These are phyloP conservation scores for Daldinia decipiens DNA, from an alignment of 495 filamentous ascomycete genomes.

Conservation along the genomic window DNA sequence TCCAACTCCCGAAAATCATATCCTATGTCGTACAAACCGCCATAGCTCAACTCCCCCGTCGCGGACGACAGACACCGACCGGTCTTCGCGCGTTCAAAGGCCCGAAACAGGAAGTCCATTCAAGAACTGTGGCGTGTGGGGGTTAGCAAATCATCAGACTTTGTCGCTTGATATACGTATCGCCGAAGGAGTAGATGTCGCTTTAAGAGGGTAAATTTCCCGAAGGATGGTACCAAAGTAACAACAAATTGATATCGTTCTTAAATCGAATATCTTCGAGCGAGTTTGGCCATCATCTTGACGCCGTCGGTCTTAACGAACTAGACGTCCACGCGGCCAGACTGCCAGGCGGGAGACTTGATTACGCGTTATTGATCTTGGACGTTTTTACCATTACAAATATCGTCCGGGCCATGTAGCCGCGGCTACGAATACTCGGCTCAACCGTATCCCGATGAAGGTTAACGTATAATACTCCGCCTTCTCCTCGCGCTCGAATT, in stretches of 20 bases:
- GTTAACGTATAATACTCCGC: slow-evolving; percentile 1
- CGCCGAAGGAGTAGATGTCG: not conserved
- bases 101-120: slow-evolving; percentile 4
- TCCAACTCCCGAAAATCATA: not conserved
- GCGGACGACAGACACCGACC: slow-evolving; percentile 4
- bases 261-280: not conserved
- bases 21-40: not conserved
- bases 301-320: not conserved
- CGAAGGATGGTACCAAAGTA: too few relatives aligned
- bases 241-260: not conserved
- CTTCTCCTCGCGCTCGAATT: not conserved
- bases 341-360: not conserved
- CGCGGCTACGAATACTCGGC: slow-evolving; percentile 17
- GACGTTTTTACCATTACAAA: slow-evolving; percentile 10
- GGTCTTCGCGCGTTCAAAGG: not conserved
- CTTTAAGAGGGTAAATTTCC: slow-evolving; percentile 2
- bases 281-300: not conserved
- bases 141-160: not conserved
- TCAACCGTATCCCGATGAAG: slow-evolving; percentile 3
- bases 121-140: slow-evolving; percentile 7
- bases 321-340: not conserved
- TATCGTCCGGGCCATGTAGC: slow-evolving; percentile 8
- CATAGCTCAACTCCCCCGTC: not conserved
- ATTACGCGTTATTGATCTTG: slow-evolving; percentile 29
- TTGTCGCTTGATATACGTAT: not conserved